Evolutionary conservation across 768 basidiomycete species (phyloP), one percentile per base, ranked within the genome.

Genomic region (Mycena venus): DNA sequence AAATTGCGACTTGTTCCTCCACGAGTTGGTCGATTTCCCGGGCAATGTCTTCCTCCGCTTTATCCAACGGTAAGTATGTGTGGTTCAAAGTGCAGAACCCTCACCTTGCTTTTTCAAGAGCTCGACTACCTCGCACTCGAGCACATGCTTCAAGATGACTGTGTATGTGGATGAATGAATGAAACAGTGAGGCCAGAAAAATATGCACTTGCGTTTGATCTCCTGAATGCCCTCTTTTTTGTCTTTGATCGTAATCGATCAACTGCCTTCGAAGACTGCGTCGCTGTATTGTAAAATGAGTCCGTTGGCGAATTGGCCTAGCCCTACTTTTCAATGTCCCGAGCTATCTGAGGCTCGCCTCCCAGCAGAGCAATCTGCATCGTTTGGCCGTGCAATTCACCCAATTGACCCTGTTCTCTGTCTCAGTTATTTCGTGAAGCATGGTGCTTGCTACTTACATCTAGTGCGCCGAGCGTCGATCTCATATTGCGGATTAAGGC

Each of bases 11-110:
- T 73, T 90, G 85, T 38, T 88, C 85, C 56, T 86, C 77, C 11
- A 93, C 90, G 23, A 90, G 81, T 49, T 83, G 80, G 51, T 90
- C 89, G 53, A 92, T 87, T 58, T 89, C 84, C 14, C 83, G 79
- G 12, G 85, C 82, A 44, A 91, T 85, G 60, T 88, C 88, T 36
- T 84, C 83, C 60, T 89, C 85, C 70, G 91, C 91, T 91, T 64
- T 10, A 25, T 47, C 21, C 69, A 11, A 53, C 56, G 63, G 36
- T 29, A 31, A 61, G 19, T 74, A n/a, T 19, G 49, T 27, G 51
- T 53, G 27, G 36, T 19, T 27, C 32, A 25, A 6, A 42, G 56
- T 29, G 44, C 31, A 56, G 56, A 27, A 47, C 1, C 38, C 61
- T 32, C 70, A 91, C 91, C 87, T 76, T 88, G 82, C 53, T 84